phyloP scores from a whole-genome alignment of 345 rosid genomes.

The Noccaea bulbosa region DNA sequence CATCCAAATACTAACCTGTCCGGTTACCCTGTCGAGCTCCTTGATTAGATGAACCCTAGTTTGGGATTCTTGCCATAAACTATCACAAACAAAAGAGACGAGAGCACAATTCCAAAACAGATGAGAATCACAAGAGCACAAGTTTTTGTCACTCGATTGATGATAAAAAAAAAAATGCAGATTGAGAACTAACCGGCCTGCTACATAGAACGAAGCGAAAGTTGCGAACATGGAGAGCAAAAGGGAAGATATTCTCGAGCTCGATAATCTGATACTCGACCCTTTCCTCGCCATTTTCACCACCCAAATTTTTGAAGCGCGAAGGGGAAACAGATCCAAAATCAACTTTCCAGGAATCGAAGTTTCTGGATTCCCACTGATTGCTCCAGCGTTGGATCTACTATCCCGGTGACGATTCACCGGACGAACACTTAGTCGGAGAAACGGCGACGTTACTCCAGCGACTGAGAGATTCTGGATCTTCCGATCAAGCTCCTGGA shows the following conservation, averaged over 20 bases:
- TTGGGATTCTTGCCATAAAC: constrained; percentile 93
- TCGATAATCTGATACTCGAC: constrained; percentile 47
- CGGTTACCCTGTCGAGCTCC: constrained; percentile 75
- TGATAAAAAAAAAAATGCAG: not conserved
- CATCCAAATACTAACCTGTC: constrained; percentile 57
- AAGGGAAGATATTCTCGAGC: constrained; percentile 59
- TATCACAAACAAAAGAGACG: constrained; percentile 37
- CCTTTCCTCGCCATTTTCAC: constrained; percentile 56
- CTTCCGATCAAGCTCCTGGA: not conserved
- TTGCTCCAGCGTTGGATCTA: constrained; percentile 4
- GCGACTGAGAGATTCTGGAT: not conserved
- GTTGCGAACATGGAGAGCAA: constrained; percentile 70
- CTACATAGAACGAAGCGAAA: constrained; percentile 73
- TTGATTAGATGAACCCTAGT: constrained; percentile 69
- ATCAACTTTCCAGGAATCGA: constrained; percentile 8
- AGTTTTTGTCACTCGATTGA: not conserved
- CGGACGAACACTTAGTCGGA: too few species aligned
- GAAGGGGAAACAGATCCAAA: constrained; percentile 16
- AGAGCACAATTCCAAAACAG: constrained; percentile 3
- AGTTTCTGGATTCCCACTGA: constrained; percentile 9
- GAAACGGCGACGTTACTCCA: not conserved
- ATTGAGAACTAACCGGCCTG: constrained; percentile 65
- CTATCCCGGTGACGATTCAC: constrained; percentile 9
- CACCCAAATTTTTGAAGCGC: not conserved
- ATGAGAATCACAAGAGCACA: constrained; percentile 13